A percentile compares a stretch with the other conserved stretches of the same genome.
Conservation (phyloP, 768 basidiomycete genomes). For the Artomyces pyxidatus region DNA sequence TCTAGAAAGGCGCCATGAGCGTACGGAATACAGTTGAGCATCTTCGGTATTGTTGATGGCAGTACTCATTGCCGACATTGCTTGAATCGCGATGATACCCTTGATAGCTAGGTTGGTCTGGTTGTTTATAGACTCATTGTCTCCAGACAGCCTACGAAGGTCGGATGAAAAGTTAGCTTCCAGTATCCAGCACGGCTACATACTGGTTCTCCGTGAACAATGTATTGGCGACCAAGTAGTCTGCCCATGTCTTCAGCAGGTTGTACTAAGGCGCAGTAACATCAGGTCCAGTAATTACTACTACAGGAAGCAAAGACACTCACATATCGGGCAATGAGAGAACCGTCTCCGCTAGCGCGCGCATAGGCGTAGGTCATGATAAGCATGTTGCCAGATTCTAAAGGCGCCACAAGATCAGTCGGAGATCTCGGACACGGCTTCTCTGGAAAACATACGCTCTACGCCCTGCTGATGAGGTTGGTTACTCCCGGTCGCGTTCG, state of each 20-base stretch:
- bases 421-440: neutral
- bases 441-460: neutral
- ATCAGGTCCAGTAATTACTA: too few relatives aligned
- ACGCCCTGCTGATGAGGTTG: neutral
- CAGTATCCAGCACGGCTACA: neutral
- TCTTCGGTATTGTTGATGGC: neutral
- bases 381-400: neutral
- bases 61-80: neutral
- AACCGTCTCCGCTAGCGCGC: neutral
- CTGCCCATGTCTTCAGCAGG: neutral
- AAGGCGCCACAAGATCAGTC: too few relatives aligned
- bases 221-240: neutral
- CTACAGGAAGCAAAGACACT: too few relatives aligned
- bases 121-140: neutral
- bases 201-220: neutral
- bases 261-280: neutral
- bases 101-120: neutral
- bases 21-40: neutral
- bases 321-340: neutral
- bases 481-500: neutral
- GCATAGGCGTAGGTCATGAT: constrained; percentile 1
- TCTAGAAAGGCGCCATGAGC: neutral
- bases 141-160: neutral
- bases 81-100: neutral
- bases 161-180: neutral